phyloP scores from a whole-genome alignment of 1,284 basidiomycete genomes.

The Leccinum discolor region DNA sequence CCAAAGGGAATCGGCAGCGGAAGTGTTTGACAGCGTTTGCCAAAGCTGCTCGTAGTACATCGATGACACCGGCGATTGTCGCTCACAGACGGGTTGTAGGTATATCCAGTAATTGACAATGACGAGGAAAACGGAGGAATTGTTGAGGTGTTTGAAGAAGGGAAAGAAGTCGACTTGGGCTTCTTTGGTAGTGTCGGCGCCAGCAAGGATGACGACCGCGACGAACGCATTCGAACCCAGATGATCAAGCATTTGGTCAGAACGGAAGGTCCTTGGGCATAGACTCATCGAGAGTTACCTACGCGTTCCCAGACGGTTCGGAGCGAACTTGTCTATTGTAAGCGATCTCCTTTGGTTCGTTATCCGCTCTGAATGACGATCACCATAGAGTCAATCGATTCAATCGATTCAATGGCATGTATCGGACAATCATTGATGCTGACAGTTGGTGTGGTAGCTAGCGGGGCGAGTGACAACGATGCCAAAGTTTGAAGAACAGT shows the following conservation, averaged over 20 bases:
- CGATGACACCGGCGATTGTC: not conserved
- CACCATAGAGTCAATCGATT: slow-evolving; percentile 13
- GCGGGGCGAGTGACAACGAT: slow-evolving; percentile 23
- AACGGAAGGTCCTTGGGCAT: too few relatives aligned
- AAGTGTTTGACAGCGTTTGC: slow-evolving; percentile 76
- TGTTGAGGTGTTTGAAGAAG: slow-evolving; percentile 82
- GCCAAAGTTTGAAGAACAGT: too few relatives aligned
- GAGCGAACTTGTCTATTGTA: slow-evolving; percentile 38
- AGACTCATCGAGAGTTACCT: too few relatives aligned
- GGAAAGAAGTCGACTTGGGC: slow-evolving; percentile 78
- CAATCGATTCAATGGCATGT: slow-evolving; percentile 1
- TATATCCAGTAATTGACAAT: slow-evolving; percentile 72
- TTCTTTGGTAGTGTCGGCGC: slow-evolving; percentile 60
- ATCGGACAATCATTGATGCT: slow-evolving; percentile 28
- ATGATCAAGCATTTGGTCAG: too few relatives aligned
- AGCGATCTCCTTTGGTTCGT: not conserved
- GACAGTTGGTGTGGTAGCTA: slow-evolving; percentile 60
- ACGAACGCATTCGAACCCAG: slow-evolving; percentile 62
- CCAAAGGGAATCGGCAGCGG: slow-evolving; percentile 48
- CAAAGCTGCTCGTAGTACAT: slow-evolving; percentile 38
- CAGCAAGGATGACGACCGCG: slow-evolving; percentile 62
- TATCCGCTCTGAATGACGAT: not conserved
- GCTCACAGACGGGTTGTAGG: slow-evolving; percentile 34
- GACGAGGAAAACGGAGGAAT: slow-evolving; percentile 91
- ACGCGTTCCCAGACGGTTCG: slow-evolving; percentile 54